phyloP scores from a whole-genome alignment of 108 stramenopile species.

The Skeletonema grethae region DNA sequence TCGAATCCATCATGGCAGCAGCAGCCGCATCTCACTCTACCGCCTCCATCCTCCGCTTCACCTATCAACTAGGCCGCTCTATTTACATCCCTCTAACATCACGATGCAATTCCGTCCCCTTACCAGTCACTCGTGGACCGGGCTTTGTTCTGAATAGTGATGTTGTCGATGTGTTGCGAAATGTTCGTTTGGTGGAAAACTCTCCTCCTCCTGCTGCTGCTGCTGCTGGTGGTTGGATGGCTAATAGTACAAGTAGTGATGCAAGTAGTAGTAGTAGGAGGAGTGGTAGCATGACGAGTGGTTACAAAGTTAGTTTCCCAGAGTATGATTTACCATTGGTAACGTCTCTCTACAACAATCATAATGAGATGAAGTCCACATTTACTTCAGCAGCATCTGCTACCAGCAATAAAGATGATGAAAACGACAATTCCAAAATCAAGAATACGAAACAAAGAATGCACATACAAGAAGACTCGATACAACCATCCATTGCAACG shows the following conservation, averaged over 20 bases:
- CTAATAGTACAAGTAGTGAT: not conserved
- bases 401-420: not conserved
- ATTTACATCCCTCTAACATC: constrained; percentile 78
- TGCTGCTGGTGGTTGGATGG: not conserved
- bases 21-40: too few species aligned
- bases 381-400: not conserved
- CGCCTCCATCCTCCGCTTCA: constrained; percentile 37
- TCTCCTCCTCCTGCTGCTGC: not conserved
- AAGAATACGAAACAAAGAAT: not conserved
- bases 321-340: constrained; percentile 18
- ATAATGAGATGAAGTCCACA: not conserved
- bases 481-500: constrained; percentile 45
- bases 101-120: constrained; percentile 59
- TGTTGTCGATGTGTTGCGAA: constrained; percentile 55
- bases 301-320: not conserved
- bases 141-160: constrained; percentile 51
- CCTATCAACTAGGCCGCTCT: constrained; percentile 63
- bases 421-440: not conserved
- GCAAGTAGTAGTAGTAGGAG: not conserved
- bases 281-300: not conserved
- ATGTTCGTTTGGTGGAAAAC: constrained; percentile 40
- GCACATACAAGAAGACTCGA: constrained; percentile 13
- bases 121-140: constrained; percentile 70
- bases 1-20: too few species aligned
- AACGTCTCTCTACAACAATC: not conserved